Evolutionary conservation across 805 yeast genomes (phyloP).

Genomic region (Saccharomyces paradoxus): DNA sequence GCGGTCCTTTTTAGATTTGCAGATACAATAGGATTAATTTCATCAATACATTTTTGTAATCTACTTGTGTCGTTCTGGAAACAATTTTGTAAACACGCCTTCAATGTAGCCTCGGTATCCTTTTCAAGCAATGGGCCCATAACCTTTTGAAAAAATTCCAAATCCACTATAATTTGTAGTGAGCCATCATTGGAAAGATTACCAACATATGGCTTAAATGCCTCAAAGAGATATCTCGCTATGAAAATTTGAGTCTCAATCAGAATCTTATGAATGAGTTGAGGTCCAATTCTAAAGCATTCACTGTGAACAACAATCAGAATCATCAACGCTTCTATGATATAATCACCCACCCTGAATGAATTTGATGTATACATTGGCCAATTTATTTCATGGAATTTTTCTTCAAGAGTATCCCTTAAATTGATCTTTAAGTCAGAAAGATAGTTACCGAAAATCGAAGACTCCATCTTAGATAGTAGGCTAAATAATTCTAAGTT

Average conservation of each 20-base stretch:
- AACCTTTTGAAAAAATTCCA: slow-evolving; percentile 41
- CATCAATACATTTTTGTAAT: slow-evolving; percentile 20
- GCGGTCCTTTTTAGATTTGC: slow-evolving; percentile 25
- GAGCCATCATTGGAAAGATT: slow-evolving; percentile 40
- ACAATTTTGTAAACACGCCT: slow-evolving; percentile 28
- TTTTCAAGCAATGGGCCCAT: slow-evolving; percentile 23
- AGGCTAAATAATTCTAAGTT: slow-evolving; percentile 38
- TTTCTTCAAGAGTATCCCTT: slow-evolving; percentile 35
- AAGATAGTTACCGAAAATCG: slow-evolving; percentile 47
- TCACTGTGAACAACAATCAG: slow-evolving; percentile 46
- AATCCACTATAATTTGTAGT: slow-evolving; percentile 45
- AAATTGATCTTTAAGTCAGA: slow-evolving; percentile 39
- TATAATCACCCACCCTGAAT: slow-evolving; percentile 37
- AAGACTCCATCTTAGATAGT: slow-evolving; percentile 42
- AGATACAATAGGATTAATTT: slow-evolving; percentile 26
- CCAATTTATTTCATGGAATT: slow-evolving; percentile 38
- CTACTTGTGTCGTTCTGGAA: slow-evolving; percentile 23
- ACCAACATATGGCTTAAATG: slow-evolving; percentile 37
- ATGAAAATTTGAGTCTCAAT: slow-evolving; percentile 35
- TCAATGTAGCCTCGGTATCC: slow-evolving; percentile 26
- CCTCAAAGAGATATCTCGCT: slow-evolving; percentile 32
- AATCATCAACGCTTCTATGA: slow-evolving; percentile 42
- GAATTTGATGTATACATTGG: slow-evolving; percentile 28
- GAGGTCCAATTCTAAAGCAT: slow-evolving; percentile 41
- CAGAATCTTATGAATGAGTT: slow-evolving; percentile 38